phyloP scores from a whole-genome alignment of 257 asterid species.

The Solanum pinnatisectum region DNA sequence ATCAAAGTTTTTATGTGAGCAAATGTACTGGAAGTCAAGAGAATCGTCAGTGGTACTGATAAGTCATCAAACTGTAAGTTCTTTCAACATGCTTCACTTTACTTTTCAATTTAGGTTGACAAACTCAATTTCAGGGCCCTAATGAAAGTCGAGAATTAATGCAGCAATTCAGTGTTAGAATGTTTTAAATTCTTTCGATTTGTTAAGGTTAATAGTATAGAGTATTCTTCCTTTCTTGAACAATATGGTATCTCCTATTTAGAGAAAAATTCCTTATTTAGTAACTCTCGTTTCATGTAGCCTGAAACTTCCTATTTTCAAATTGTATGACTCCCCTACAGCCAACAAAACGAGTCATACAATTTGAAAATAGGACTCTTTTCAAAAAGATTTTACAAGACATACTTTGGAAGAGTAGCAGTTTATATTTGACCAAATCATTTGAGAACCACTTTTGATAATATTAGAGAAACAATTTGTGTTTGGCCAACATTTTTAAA shows the following conservation, averaged over 20 bases:
- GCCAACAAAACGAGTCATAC: neutral
- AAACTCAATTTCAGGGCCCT: neutral
- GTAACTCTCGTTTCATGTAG: neutral
- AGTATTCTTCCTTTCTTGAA: neutral
- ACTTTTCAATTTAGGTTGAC: neutral
- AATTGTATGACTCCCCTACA: neutral
- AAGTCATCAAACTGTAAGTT: neutral
- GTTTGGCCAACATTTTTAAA: neutral
- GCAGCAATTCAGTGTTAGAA: neutral
- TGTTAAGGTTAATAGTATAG: neutral
- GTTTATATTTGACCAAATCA: neutral
- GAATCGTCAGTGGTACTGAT: neutral
- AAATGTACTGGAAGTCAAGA: neutral
- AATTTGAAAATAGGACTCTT: no score
- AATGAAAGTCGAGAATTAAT: neutral
- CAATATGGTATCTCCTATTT: no score
- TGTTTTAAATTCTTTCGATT: neutral
- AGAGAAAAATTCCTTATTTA: no score
- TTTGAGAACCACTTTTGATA: neutral
- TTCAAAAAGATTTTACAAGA: neutral
- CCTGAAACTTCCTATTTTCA: neutral
- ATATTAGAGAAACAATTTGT: neutral
- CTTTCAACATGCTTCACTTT: neutral
- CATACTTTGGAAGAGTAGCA: neutral
- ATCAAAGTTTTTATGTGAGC: neutral